phyloP scores from a whole-genome alignment of 2,329 filamentous ascomycete species.

The Magnaporthiopsis incrustans region DNA sequence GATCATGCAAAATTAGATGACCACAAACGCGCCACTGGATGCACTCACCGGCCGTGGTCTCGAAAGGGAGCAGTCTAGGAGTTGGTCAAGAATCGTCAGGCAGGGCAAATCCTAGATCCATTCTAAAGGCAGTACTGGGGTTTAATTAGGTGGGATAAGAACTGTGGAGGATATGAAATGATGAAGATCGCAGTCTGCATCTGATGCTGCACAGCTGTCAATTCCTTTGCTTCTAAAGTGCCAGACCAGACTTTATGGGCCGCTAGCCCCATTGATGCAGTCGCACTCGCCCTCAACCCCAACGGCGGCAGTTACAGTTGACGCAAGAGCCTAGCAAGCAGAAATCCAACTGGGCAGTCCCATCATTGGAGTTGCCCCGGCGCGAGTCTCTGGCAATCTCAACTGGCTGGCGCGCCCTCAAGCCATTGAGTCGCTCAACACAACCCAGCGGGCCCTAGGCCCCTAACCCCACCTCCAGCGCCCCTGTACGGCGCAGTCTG shows the following conservation, averaged over 20 bases:
- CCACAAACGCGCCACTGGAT: background rate
- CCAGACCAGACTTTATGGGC: too few relatives aligned
- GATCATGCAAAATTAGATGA: background rate
- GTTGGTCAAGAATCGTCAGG: background rate
- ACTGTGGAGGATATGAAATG: background rate
- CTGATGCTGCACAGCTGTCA: background rate
- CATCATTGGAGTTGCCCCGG: background rate
- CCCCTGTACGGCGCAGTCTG: background rate
- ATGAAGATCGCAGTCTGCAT: background rate
- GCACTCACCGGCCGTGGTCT: background rate
- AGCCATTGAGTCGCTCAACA: background rate
- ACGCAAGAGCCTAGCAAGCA: background rate
- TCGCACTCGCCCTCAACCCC: background rate
- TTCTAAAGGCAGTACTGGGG: background rate
- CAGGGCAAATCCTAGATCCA: background rate
- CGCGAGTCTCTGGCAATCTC: background rate
- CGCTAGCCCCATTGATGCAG: background rate
- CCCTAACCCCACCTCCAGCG: background rate
- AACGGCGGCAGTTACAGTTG: background rate
- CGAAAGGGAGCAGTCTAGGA: background rate
- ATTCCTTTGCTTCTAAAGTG: too few relatives aligned
- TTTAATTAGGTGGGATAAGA: background rate
- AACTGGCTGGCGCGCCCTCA: too few relatives aligned
- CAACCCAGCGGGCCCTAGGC: background rate
- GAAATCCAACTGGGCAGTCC: too few relatives aligned